A percentile compares a stretch with the other conserved stretches of the same genome.
Evolutionary conservation across 2,329 filamentous ascomycete species (phyloP).

Genomic region (Fusarium cyanostomum): DNA sequence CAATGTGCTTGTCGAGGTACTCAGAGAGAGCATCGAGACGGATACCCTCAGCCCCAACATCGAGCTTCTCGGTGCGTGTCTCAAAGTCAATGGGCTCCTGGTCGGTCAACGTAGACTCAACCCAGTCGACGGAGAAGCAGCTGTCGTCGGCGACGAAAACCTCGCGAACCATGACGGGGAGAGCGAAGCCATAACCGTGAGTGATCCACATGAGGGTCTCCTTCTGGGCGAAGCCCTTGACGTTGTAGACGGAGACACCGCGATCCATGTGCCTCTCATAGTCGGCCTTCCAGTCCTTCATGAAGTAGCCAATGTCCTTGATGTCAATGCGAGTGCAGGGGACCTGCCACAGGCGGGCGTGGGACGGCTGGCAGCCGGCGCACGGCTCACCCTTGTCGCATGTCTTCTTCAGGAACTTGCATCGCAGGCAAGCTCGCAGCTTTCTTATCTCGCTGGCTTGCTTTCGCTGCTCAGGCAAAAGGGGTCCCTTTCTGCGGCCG

Average conservation of each 20-base stretch:
- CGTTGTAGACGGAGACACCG: conserved; percentile 91
- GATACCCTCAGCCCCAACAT: conserved; percentile 88
- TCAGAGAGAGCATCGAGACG: conserved; percentile 83
- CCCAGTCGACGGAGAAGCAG: conserved; percentile 94
- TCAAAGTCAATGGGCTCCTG: conserved; percentile 83
- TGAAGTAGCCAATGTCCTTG: conserved; percentile 97
- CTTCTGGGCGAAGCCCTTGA: conserved; percentile 81
- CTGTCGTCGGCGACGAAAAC: conserved; percentile 92
- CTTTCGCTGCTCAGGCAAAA: conserved; percentile 92
- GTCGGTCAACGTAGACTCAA: conserved; percentile 76
- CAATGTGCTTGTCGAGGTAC: conserved; percentile 95
- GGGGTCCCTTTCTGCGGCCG: conserved; percentile 86
- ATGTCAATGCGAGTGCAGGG: conserved; percentile 98
- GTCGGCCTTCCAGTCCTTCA: conserved; percentile 99
- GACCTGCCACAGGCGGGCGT: conserved; percentile 95
- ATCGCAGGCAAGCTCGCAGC: conserved; percentile 89
- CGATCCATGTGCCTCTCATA: conserved; percentile 90
- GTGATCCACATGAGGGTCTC: conserved; percentile 87
- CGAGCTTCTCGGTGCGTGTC: conserved; percentile 86
- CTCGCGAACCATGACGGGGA: conserved; percentile 93
- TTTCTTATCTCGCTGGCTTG: conserved; percentile 98
- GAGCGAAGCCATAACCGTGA: conserved; percentile 92
- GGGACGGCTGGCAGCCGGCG: conserved; percentile 92
- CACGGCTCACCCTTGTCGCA: conserved; percentile 98
- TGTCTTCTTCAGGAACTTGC: conserved; percentile 99